Evolutionary conservation across 768 basidiomycete species (phyloP).

Genomic region (Lactifluus piperatus): DNA sequence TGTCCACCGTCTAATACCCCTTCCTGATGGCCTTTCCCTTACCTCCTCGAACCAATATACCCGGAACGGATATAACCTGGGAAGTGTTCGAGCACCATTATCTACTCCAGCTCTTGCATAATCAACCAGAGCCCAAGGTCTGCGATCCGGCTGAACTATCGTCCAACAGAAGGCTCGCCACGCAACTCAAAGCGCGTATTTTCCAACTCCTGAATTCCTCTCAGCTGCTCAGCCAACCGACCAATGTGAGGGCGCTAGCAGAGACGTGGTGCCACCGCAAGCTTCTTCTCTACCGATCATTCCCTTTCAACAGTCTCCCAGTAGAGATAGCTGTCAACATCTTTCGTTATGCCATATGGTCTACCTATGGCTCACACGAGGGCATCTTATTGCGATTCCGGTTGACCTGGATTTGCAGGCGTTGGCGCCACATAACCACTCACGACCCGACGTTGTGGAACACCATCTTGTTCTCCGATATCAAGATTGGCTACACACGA

Average conservation of each 20-base stretch:
- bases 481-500: conserved; percentile 36
- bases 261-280: conserved; percentile 9
- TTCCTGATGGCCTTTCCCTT: not conserved
- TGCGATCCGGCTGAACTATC: not conserved
- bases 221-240: not conserved
- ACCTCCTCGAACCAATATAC: not conserved
- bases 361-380: conserved; percentile 26
- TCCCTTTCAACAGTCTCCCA: conserved; percentile 54
- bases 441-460: conserved; percentile 30
- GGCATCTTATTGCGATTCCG: conserved; percentile 30
- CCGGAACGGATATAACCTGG: not conserved
- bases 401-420: conserved; percentile 50
- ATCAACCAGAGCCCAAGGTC: conserved; percentile 11
- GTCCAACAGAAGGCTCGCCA: not conserved
- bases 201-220: not conserved
- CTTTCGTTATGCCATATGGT: conserved; percentile 53
- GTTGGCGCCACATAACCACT: conserved; percentile 23
- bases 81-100: not conserved
- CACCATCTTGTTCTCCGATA: conserved; percentile 54
- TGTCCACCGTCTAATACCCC: not conserved
- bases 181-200: conserved; percentile 6
- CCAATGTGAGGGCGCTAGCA: not conserved
- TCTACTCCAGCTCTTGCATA: not conserved
- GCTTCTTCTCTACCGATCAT: conserved; percentile 32
- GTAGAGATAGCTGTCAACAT: conserved; percentile 57